Evolutionary conservation across 2,329 filamentous ascomycete genomes (phyloP).

Genomic region (Kalaharituber pfeilii): DNA sequence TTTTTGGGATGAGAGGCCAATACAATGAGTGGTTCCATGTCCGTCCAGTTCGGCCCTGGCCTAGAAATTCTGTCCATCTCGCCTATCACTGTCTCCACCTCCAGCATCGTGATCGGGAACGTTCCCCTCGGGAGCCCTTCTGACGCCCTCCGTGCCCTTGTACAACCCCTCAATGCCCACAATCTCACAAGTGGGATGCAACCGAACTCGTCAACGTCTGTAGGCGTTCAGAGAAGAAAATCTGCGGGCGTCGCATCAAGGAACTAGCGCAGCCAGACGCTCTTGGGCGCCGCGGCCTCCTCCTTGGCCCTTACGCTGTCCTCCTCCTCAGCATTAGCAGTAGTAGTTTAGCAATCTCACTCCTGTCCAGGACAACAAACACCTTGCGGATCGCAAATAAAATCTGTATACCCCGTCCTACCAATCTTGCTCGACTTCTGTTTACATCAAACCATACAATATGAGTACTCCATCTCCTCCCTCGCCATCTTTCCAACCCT

Average conservation of each 20-base stretch:
- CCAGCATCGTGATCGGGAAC: not conserved
- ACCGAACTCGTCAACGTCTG: not conserved
- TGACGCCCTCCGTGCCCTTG: conserved; percentile 5
- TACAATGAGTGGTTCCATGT: not conserved
- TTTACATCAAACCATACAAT: too few relatives aligned
- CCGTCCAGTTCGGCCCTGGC: conserved; percentile 1
- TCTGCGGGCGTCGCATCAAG: not conserved
- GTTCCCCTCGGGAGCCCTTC: not conserved
- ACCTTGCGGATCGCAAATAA: too few relatives aligned
- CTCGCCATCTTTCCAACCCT: not conserved
- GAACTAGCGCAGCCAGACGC: conserved; percentile 3
- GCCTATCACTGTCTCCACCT: not conserved
- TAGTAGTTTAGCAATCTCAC: too few relatives aligned
- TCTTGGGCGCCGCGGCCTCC: not conserved
- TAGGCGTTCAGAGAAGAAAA: not conserved
- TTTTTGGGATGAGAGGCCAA: not conserved
- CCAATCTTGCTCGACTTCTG: too few relatives aligned
- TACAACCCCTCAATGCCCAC: conserved; percentile 3
- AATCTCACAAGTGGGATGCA: conserved; percentile 3
- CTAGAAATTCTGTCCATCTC: not conserved
- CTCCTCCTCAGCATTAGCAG: too few relatives aligned
- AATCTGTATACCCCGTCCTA: too few relatives aligned
- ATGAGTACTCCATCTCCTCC: not conserved
- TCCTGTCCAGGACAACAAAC: too few relatives aligned
- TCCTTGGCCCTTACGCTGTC: not conserved